phyloP scores from a whole-genome alignment of 805 yeast genomes.

The Yarrowia sp. region DNA sequence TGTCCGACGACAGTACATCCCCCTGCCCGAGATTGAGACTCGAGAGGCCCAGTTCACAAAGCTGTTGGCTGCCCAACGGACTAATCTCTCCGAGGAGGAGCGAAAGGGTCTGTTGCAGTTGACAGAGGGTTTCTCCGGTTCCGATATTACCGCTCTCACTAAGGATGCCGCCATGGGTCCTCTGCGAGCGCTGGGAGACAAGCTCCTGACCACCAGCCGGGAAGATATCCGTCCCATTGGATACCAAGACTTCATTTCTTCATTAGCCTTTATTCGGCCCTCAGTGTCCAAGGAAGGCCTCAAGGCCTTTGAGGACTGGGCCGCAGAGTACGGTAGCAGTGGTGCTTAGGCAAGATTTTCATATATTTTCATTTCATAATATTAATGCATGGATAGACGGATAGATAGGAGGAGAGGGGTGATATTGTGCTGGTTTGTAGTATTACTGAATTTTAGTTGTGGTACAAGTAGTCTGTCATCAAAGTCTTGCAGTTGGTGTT shows the following conservation, averaged over 20 bases:
- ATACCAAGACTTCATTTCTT: constrained; percentile 73
- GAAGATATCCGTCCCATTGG: constrained; percentile 79
- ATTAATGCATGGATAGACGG: constrained; percentile 39
- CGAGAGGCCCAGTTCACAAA: constrained; percentile 72
- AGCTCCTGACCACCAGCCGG: constrained; percentile 68
- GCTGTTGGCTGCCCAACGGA: constrained; percentile 73
- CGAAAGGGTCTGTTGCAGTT: constrained; percentile 63
- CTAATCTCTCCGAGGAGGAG: constrained; percentile 70
- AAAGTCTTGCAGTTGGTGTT: too few relatives aligned
- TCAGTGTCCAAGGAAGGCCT: constrained; percentile 87
- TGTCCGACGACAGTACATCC: constrained; percentile 90
- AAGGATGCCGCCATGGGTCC: constrained; percentile 99
- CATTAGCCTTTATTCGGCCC: constrained; percentile 82
- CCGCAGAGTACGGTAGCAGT: constrained; percentile 80
- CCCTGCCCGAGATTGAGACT: constrained; percentile 88
- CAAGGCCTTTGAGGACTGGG: constrained; percentile 86
- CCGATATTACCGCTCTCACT: constrained; percentile 90
- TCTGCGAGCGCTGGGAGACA: constrained; percentile 85
- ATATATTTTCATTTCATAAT: constrained; percentile 37
- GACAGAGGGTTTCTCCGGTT: constrained; percentile 89
- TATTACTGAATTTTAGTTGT: too few relatives aligned
- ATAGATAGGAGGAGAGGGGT: not conserved
- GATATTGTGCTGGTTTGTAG: not conserved
- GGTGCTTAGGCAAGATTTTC: constrained; percentile 61
- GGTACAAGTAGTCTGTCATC: too few relatives aligned